Base-by-base conservation (phyloP, 371 early-diverging fungal genomes). In the Rhizopus delemar region DNA sequence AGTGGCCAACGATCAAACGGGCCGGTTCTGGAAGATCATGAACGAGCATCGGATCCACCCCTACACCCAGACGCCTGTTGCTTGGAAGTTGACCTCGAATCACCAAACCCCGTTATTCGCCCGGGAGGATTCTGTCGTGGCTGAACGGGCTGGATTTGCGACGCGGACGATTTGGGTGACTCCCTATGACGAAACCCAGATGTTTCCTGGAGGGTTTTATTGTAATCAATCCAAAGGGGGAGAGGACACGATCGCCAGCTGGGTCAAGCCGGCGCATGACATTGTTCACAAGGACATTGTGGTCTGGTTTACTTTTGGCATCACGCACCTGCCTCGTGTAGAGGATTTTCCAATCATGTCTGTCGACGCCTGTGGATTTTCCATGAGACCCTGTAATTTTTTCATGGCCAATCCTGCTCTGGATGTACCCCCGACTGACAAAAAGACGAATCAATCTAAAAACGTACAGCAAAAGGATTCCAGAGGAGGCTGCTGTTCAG, bases 291-390 rank as follows among this genome's bases (percentile, higher is more conserved):
- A 51, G 2, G 82, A 82, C 60, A 71, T 82, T 46, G 78, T 80
- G 8, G 39, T 80, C n/a, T 82, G 82, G 82, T 69, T 73, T 38
- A 78, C 80, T 8, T 82, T 82, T 65, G 82, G 78, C 53, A 62
- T 82, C 35, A 80, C 80, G 15, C 82, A 82, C 51, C 58, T 80
- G 51, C 78, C 78, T 35, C 73, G 82, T 46, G 80, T 71, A 8
- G 82, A 82, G 62, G 82, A 82, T 53, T 80, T 80, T 65, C 82
- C 82, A 41, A 57, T 82, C 35, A 82, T 82, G 82, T 76, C 80
- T 51, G 80, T 78, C 4, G 82, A 80, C 57, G 64, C 61, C 55
- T 66, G 70, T 58, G 80, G 82, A 46, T 76, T 82, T 63, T 65
- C 56, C 59, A 75, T 82, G 69, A 73, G 75, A 54, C 79, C 82